Evolutionary conservation across 805 yeast genomes (phyloP).

Genomic region (Blastobotrys robertii): DNA sequence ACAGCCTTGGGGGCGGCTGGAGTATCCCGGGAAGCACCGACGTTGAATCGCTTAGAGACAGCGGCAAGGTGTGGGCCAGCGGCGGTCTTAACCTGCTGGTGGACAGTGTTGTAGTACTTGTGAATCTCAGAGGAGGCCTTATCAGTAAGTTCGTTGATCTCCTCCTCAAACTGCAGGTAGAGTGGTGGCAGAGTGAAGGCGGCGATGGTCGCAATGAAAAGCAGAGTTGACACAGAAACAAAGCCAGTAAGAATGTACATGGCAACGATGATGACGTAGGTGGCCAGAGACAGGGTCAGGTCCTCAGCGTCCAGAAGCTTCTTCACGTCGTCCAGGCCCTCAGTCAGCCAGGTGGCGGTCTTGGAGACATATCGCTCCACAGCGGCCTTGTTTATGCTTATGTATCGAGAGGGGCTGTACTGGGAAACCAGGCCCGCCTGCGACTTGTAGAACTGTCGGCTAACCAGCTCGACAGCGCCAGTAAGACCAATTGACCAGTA

Average conservation of each 20-base stretch:
- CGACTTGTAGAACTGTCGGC: constrained; percentile 62
- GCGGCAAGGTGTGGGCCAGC: constrained; percentile 30
- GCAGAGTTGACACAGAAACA: constrained; percentile 62
- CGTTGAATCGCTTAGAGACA: constrained; percentile 19
- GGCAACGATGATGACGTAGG: constrained; percentile 56
- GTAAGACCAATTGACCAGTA: constrained; percentile 51
- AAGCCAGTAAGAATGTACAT: constrained; percentile 64
- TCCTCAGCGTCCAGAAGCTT: constrained; percentile 48
- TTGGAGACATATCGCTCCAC: constrained; percentile 36
- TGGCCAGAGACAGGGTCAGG: constrained; percentile 61
- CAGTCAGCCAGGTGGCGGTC: constrained; percentile 13
- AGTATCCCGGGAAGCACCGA: constrained; percentile 22
- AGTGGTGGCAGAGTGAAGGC: constrained; percentile 69
- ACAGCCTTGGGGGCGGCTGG: constrained; percentile 17
- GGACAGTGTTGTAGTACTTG: constrained; percentile 16
- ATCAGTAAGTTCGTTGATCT: constrained; percentile 48
- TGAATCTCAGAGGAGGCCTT: constrained; percentile 18
- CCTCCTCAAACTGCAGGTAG: constrained; percentile 64
- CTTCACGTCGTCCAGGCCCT: constrained; percentile 23
- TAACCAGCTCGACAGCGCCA: constrained; percentile 67
- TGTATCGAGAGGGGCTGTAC: constrained; percentile 54
- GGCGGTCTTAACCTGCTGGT: constrained; percentile 20
- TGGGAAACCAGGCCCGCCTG: constrained; percentile 62
- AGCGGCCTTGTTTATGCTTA: constrained; percentile 29
- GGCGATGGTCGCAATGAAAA: constrained; percentile 45